Evolutionary conservation across 805 yeast genomes (phyloP).

Genomic region (Ogataea zsoltii): DNA sequence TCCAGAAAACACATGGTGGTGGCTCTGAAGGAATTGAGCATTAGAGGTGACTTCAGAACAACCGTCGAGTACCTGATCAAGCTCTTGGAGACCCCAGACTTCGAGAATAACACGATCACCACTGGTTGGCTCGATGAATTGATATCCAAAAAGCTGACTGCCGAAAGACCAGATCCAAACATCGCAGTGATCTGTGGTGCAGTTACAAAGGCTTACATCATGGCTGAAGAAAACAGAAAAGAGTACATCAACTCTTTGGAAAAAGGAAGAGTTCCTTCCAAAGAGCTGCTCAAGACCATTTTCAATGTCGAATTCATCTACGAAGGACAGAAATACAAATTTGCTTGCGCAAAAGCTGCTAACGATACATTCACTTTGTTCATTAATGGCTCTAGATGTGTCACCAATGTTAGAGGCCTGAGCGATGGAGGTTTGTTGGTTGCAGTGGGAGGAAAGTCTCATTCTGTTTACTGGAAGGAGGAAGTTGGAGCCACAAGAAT

Average conservation of each 20-base stretch:
- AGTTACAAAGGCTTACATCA: slow-evolving; percentile 88
- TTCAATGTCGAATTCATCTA: slow-evolving; percentile 94
- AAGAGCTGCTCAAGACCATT: slow-evolving; percentile 77
- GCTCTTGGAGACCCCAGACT: slow-evolving; percentile 92
- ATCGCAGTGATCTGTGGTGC: slow-evolving; percentile 97
- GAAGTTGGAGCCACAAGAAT: slow-evolving; percentile 94
- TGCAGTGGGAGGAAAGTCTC: slow-evolving; percentile 89
- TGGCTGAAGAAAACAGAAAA: slow-evolving; percentile 65
- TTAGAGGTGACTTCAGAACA: slow-evolving; percentile 98
- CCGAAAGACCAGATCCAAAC: slow-evolving; percentile 92
- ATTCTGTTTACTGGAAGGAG: slow-evolving; percentile 96
- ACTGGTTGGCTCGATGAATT: slow-evolving; percentile 99
- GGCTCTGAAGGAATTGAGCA: slow-evolving; percentile 92
- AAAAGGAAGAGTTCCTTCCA: slow-evolving; percentile 93
- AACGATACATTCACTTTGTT: slow-evolving; percentile 82
- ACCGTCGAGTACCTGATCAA: slow-evolving; percentile 97
- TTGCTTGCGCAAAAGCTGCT: slow-evolving; percentile 93
- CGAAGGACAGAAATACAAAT: slow-evolving; percentile 89
- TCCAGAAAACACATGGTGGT: slow-evolving; percentile 99
- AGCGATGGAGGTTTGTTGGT: slow-evolving; percentile 93
- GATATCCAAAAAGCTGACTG: slow-evolving; percentile 89
- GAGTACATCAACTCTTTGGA: slow-evolving; percentile 79
- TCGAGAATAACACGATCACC: slow-evolving; percentile 93
- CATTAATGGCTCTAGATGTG: slow-evolving; percentile 89
- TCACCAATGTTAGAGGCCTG: slow-evolving; percentile 82